A percentile compares a stretch with the other conserved stretches of the same genome.
Conservation (phyloP, 2,329 filamentous ascomycete genomes). For the Xylariales sp. region DNA sequence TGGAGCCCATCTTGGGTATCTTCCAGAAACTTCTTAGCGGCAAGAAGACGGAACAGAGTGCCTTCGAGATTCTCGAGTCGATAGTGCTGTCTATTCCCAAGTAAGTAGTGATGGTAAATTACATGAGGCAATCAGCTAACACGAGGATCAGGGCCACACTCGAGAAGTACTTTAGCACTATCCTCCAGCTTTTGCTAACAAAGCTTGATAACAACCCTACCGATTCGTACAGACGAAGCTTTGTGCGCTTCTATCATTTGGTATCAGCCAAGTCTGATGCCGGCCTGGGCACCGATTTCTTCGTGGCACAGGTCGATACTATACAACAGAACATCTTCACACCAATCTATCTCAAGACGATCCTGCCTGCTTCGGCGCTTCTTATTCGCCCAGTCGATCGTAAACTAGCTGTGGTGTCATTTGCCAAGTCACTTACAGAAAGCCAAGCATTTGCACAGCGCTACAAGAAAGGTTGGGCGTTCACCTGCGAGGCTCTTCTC, state of each 20-base stretch:
- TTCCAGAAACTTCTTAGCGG: slow-evolving; percentile 84
- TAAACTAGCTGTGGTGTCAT: slow-evolving; percentile 87
- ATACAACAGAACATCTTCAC: slow-evolving; percentile 78
- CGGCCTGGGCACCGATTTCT: slow-evolving; percentile 88
- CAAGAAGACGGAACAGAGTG: slow-evolving; percentile 80
- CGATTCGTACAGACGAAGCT: slow-evolving; percentile 79
- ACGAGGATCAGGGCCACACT: slow-evolving; percentile 48
- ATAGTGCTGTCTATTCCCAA: slow-evolving; percentile 69
- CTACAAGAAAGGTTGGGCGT: slow-evolving; percentile 85
- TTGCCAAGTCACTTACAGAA: slow-evolving; percentile 87
- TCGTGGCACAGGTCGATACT: slow-evolving; percentile 77
- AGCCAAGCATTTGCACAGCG: slow-evolving; percentile 76
- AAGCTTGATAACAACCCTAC: slow-evolving; percentile 63
- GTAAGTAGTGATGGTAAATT: slow-evolving; percentile 40
- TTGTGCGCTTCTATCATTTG: slow-evolving; percentile 92
- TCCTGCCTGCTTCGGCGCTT: slow-evolving; percentile 85
- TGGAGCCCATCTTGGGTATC: slow-evolving; percentile 87
- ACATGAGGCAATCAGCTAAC: slow-evolving; percentile 2
- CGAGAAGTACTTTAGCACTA: slow-evolving; percentile 71
- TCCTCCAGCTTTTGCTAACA: slow-evolving; percentile 79
- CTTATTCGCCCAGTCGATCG: slow-evolving; percentile 83
- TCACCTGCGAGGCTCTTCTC: slow-evolving; percentile 84
- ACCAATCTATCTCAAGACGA: slow-evolving; percentile 78
- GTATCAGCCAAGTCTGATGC: slow-evolving; percentile 72
- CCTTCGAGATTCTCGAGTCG: slow-evolving; percentile 85